phyloP scores from a whole-genome alignment of 1,284 basidiomycete species.

The Cutaneotrichosporon sp. region DNA sequence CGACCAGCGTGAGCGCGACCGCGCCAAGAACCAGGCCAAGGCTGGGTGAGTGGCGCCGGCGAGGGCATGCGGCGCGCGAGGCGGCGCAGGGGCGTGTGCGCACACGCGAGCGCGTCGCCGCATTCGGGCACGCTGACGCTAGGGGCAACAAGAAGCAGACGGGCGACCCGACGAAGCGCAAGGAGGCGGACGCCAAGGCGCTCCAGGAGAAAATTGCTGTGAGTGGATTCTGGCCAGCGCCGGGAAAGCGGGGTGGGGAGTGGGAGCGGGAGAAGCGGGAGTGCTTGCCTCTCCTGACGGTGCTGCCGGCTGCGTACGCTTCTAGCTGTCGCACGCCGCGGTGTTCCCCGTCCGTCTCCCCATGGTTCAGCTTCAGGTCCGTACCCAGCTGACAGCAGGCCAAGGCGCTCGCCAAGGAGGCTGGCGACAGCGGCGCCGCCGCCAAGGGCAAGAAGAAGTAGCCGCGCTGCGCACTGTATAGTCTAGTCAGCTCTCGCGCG shows the following conservation, averaged over 20 bases:
- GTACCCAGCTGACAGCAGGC: constrained; percentile 19
- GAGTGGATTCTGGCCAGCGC: no score
- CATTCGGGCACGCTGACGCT: no score
- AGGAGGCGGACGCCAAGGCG: constrained; percentile 29
- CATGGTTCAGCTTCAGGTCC: no score
- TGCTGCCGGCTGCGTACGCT: no score
- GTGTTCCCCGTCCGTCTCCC: no score
- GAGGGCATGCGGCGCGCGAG: no score
- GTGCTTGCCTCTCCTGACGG: no score
- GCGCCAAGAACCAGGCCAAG: constrained; percentile 25
- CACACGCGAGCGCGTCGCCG: no score
- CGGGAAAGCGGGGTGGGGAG: background rate
- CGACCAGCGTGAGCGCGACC: constrained; percentile 30
- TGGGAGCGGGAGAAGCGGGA: no score
- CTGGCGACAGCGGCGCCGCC: constrained; percentile 6
- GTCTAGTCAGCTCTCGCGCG: background rate
- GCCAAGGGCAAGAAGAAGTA: constrained; percentile 23
- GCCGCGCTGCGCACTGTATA: constrained; percentile 3
- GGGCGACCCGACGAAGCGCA: constrained; percentile 17
- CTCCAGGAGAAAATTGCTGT: constrained; percentile 28
- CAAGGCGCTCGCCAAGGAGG: constrained; percentile 24
- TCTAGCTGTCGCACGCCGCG: no score
- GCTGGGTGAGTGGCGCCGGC: constrained; percentile 26
- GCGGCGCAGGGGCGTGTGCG: no score
- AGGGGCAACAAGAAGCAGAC: constrained; percentile 26